Base-by-base conservation (phyloP, 805 yeast species). In the Lipomyces starkeyi region DNA sequence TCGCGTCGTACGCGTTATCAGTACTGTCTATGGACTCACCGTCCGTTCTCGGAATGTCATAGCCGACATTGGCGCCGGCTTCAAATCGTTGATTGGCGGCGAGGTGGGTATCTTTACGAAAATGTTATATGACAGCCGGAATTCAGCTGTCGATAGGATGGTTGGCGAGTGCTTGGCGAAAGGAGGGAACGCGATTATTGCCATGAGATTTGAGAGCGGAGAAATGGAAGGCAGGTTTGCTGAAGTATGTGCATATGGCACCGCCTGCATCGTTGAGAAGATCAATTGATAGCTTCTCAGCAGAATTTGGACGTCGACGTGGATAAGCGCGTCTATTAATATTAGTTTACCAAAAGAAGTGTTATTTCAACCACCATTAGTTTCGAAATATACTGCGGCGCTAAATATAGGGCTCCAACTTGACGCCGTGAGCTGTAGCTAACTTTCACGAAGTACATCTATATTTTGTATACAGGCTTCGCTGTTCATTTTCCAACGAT, bases 151-250 rank as follows among this genome's bases (percentile, higher is more conserved):
- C 56, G 56, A 53, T 3, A 22, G 34, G n/a, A 53, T 53, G 56
- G 17, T 53, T 53, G 56, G 56, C 9, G 56, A 53, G 56, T 53
- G 56, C 22, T 17, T 53, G 35, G 34, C 29, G 9, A 22, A 25
- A 6, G 56, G 56, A 22, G 56, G 56, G 27, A 53, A 53, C 8
- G 32, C 56, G 56, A 53, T 53, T 22, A 20, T 53, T 29, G 56
- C 56, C 25, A 22, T 53, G 32, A 22, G 56, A 20, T 53, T 53
- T 25, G 56, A 53, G 29, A 22, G 29, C 32, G 56, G 29, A 25
- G 56, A 25, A 25, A 25, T 53, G 17, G 34, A 1, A 25, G 56
- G 34, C 34, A 49, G 54, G 54, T 53, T 53, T 29, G 29, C 56
- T 9, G 34, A 53, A 25, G 34, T 53, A 25, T 53, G 56, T 22